Base-by-base conservation (phyloP, 2,329 filamentous ascomycete genomes). In the Hymenoscyphus fraxineus region DNA sequence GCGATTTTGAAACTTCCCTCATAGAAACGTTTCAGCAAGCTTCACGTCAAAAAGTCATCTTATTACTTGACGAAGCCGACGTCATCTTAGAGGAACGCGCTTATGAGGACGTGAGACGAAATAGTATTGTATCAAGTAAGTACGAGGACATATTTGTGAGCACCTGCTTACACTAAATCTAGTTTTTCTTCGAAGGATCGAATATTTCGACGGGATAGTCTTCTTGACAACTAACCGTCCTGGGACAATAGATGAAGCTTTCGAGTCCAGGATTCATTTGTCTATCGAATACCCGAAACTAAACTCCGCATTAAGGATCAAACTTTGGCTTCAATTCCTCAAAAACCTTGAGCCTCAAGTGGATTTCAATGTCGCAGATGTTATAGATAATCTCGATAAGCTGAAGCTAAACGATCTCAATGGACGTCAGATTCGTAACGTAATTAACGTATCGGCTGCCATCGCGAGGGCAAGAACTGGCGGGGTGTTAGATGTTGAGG, bases 141-240 rank as follows among this genome's bases (percentile, higher is more conserved):
- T 35, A 35, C 9, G 4, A 27, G 5, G 27, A 27, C 27, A 27
- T 27, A 27, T 10, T 31, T 55, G 19, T 32, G 7, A n/a, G 13
- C 15, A 35, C 13, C 22, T 38, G 22, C 15, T 35, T 13, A 39
- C 2, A 13, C 31, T 13, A 47, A 73, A 76, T 59, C 60, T 41
- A 67, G 70, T 73, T 1, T 77, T 77, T 61, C 65, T 77, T 1
- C 68, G 74, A 0, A 71, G 70, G 1, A 68, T 77, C 4, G 76
- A 77, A 47, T 77, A 74, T 62, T 78, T 74, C 59, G 66, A 75
- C 6, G 76, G 75, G 2, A 73, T 77, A 40, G 62, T 78, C 0
- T 77, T 78, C 56, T 67, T 78, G n/a, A 77, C 76, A 0, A 75
- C 73, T 4, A 76, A 75, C 51, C 70, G 72, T 3, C 67, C 73